Conservation (phyloP, 2,329 filamentous ascomycete genomes). For the Sclerotinia sclerotiorum region DNA sequence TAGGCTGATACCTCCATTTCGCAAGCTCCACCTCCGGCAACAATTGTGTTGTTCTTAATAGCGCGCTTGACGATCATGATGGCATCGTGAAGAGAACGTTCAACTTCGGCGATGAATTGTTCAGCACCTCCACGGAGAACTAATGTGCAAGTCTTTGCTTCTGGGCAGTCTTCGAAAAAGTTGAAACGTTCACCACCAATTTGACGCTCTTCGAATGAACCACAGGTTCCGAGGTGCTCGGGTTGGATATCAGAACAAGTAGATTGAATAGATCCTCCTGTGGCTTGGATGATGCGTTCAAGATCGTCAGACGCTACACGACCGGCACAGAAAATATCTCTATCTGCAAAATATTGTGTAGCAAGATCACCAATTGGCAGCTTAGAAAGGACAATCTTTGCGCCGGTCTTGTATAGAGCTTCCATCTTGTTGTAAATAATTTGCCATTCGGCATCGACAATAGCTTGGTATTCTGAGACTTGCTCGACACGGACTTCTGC, state of each 20-base stretch:
- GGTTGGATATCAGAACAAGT: conserved; percentile 93
- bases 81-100: conserved; percentile 95
- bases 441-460: conserved; percentile 98
- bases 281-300: conserved; percentile 93
- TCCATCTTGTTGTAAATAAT: conserved; percentile 99
- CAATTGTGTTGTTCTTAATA: conserved; percentile 90
- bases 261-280: conserved; percentile 87
- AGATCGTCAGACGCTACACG: conserved; percentile 89
- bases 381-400: conserved; percentile 96
- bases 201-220: conserved; percentile 89
- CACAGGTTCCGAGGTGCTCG: conserved; percentile 88
- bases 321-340: conserved; percentile 96
- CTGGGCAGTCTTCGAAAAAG: conserved; percentile 94
- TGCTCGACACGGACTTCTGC: conserved; percentile 97
- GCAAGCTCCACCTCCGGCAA: conserved; percentile 88
- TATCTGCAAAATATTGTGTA: conserved; percentile 96
- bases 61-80: conserved; percentile 99
- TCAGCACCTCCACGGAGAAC: conserved; percentile 94
- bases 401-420: conserved; percentile 87
- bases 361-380: conserved; percentile 95
- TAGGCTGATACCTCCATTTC: conserved; percentile 98
- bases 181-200: conserved; percentile 98
- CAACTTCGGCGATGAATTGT: conserved; percentile 98
- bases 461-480: conserved; percentile 98
- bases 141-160: conserved; percentile 94